A percentile compares a stretch with the other conserved stretches of the same genome.
Conservation (phyloP, 306 rosid genomes). For the Vigna hirtella region DNA sequence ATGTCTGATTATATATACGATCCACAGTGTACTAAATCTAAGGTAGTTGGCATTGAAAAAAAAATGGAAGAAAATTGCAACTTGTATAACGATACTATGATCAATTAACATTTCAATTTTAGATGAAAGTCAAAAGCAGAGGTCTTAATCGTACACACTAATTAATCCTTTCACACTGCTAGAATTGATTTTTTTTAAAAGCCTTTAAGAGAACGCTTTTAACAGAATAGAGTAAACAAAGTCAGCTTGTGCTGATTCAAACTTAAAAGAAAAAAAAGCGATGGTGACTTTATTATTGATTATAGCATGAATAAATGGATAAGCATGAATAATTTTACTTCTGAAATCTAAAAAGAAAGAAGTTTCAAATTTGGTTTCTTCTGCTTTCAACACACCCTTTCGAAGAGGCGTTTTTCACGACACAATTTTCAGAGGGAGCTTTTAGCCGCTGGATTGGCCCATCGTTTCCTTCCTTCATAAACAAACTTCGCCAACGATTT, state of each 20-base stretch:
- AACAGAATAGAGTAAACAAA: not conserved
- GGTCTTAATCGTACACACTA: conserved; percentile 1
- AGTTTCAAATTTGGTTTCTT: conserved; percentile 39
- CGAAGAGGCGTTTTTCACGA: conserved; percentile 33
- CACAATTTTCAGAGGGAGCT: conserved; percentile 34
- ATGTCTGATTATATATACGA: not conserved
- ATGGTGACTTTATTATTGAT: conserved; percentile 1
- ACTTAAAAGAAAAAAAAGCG: not conserved
- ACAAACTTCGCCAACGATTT: not conserved
- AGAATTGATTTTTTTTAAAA: not conserved
- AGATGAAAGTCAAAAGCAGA: conserved; percentile 19
- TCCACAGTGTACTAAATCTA: not conserved
- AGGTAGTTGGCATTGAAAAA: not conserved
- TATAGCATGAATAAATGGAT: not conserved
- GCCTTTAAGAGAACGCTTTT: conserved; percentile 6
- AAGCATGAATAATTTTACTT: not conserved
- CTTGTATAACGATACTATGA: not conserved
- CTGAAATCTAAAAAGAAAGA: not conserved
- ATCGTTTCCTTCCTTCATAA: not conserved
- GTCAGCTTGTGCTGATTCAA: conserved; percentile 27
- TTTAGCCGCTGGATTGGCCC: conserved; percentile 9
- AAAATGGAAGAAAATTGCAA: not conserved
- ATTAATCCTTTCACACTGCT: not conserved
- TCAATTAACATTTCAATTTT: not conserved
- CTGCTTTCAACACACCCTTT: not conserved